Conservation (phyloP, 2,329 filamentous ascomycete genomes). For the Cytospora chrysosperma region DNA sequence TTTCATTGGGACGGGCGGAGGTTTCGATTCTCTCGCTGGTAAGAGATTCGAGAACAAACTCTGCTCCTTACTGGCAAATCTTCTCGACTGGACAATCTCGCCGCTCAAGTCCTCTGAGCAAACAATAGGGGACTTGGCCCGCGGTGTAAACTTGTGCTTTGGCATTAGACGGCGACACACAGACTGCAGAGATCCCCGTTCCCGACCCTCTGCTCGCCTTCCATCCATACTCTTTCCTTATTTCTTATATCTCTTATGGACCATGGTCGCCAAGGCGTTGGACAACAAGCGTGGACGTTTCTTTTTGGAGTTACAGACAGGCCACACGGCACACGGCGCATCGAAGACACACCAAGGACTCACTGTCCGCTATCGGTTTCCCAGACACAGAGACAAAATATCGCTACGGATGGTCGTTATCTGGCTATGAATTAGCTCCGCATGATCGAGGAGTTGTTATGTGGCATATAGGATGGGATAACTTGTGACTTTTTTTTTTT, state of each 20-base stretch:
- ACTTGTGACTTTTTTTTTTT: no score
- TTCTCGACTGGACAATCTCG: not conserved
- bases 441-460: not conserved
- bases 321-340: not conserved
- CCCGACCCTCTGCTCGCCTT: not conserved
- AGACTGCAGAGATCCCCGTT: not conserved
- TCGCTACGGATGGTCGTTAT: not conserved
- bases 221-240: not conserved
- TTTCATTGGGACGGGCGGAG: not conserved
- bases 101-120: not conserved
- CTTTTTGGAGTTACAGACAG: not conserved
- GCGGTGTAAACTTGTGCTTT: not conserved
- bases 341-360: not conserved
- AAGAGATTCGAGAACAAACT: no score
- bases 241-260: not conserved
- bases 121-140: not conserved
- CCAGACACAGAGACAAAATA: not conserved
- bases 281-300: not conserved
- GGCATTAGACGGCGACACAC: not conserved
- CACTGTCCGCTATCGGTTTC: not conserved
- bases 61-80: not conserved
- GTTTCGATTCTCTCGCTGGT: no score
- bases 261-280: not conserved
- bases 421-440: not conserved
- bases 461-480: no score